A percentile compares a stretch with the other conserved stretches of the same genome.
Conservation (phyloP, 768 basidiomycete species). For the Phanerochaete sordida region DNA sequence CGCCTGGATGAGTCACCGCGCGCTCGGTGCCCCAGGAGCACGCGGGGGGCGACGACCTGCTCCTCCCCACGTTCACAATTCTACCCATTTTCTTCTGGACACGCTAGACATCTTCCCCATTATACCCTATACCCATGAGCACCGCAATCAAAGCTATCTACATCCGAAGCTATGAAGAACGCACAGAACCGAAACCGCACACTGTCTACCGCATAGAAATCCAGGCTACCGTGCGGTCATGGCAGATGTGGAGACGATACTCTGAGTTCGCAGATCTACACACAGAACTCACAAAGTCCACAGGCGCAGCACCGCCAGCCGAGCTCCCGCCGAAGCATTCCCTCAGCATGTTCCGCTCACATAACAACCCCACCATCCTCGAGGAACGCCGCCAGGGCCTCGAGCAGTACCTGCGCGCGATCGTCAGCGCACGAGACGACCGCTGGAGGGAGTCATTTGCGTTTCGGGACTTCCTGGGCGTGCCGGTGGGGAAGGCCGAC, state of each 20-base stretch:
- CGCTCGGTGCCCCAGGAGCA: too few species aligned
- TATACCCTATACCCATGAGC: conserved; percentile 7
- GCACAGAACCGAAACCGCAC: conserved; percentile 69
- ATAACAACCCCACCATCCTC: conserved; percentile 56
- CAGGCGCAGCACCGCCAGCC: conserved; percentile 75
- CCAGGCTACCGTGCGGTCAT: conserved; percentile 84
- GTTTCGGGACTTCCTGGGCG: conserved; percentile 85
- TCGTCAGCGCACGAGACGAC: conserved; percentile 77
- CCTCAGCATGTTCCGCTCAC: conserved; percentile 61
- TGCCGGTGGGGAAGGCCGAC: conserved; percentile 53
- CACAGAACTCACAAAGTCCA: conserved; percentile 73
- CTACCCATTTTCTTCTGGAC: neutral
- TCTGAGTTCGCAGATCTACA: conserved; percentile 91
- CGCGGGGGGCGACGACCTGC: too few species aligned
- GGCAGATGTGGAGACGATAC: conserved; percentile 93
- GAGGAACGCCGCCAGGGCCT: conserved; percentile 77
- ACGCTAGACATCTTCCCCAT: neutral
- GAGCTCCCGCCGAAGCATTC: conserved; percentile 84
- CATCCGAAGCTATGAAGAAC: conserved; percentile 67
- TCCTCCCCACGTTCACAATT: neutral
- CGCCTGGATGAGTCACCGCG: too few species aligned
- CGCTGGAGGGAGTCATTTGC: conserved; percentile 77
- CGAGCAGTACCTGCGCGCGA: conserved; percentile 82
- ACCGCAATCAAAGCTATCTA: conserved; percentile 76
- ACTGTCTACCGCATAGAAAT: conserved; percentile 81